These are phyloP conservation scores for Phytophthora nicotianae DNA, from an alignment of 352 stramenopile species.

Conservation along the genomic window DNA sequence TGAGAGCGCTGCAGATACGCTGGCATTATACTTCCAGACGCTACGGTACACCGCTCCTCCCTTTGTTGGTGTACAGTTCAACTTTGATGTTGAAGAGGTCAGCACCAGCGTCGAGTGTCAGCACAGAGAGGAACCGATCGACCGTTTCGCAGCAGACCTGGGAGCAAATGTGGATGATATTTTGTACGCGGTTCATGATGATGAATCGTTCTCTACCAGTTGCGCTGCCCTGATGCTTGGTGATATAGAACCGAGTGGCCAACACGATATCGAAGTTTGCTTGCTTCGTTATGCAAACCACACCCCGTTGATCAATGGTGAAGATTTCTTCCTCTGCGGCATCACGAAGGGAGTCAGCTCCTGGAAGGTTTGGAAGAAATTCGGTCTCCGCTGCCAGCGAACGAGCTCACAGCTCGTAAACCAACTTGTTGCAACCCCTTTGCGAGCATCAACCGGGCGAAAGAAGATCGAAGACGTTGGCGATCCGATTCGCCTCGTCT, in stretches of 20 bases:
- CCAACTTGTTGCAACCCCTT: conserved; percentile 47
- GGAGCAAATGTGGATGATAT: conserved; percentile 41
- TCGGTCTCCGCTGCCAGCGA: conserved; percentile 49
- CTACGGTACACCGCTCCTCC: conserved; percentile 62
- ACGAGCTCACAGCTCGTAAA: conserved; percentile 49
- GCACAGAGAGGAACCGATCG: conserved; percentile 51
- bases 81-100: conserved; percentile 50
- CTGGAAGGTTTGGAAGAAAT: conserved; percentile 60
- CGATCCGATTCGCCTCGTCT: conserved; percentile 37
- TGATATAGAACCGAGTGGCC: conserved; percentile 10
- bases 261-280: conserved; percentile 57
- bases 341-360: conserved; percentile 49
- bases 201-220: conserved; percentile 38
- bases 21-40: conserved; percentile 76
- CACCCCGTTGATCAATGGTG: conserved; percentile 60
- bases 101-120: conserved; percentile 43
- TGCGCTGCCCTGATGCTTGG: conserved; percentile 56
- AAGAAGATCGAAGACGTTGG: conserved; percentile 5
- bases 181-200: conserved; percentile 47
- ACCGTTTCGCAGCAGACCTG: conserved; percentile 65
- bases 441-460: conserved; percentile 22
- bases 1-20: conserved; percentile 48
- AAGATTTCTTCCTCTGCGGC: conserved; percentile 64
- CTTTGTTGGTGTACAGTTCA: conserved; percentile 64
- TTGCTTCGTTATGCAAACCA: conserved; percentile 81